Evolutionary conservation across 441 rosid species (phyloP), one percentile per base, ranked within the genome.

Genomic region (Erodium moschatum): DNA sequence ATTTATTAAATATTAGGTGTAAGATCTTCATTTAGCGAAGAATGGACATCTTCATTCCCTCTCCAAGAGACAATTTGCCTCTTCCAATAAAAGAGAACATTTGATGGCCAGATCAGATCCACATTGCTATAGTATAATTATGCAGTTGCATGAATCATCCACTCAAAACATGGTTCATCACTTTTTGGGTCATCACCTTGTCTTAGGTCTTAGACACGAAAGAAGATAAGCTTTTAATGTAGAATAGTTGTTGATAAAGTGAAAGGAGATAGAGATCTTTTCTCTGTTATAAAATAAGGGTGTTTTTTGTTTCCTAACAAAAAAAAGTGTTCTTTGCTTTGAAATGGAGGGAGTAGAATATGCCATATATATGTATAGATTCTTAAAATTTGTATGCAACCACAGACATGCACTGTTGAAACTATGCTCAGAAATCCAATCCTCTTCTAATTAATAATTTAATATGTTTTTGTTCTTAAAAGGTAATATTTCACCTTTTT

Each of bases 141-240:
- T 54, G 19, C 21, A 54, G 61, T 54, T 16, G 61, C 61, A 18
- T 54, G 61, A 20, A 54, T 54, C 61, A 54, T 54, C 61, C 61
- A 54, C 61, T 54, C 61, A 54, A 18, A 19, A 18, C 61, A 50
- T 50, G 61, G 20, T 54, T 18, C 2, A 54, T 15, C 21, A 19
- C 20, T 16, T 54, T 16, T 54, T 54, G 15, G 61, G 61, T 54
- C 61, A 54, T 54, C 21, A 54, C 12, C 48, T 42, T 40, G 9
- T 18, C n/a, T 16, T 18, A 8, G 9, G 20, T 6, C 20, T 54
- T 54, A 6, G 19, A 18, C 61, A 16, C 61, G 15, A 16, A 52
- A 54, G 61, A 54, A 54, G 61, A 18, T 54, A 54, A 54, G 20
- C 61, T 54, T 18, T 18, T 15, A 19, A 6, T 19, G 5, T 54